Conservation (phyloP, 169 alveolate genomes). For the Amoebophrya sp. region DNA sequence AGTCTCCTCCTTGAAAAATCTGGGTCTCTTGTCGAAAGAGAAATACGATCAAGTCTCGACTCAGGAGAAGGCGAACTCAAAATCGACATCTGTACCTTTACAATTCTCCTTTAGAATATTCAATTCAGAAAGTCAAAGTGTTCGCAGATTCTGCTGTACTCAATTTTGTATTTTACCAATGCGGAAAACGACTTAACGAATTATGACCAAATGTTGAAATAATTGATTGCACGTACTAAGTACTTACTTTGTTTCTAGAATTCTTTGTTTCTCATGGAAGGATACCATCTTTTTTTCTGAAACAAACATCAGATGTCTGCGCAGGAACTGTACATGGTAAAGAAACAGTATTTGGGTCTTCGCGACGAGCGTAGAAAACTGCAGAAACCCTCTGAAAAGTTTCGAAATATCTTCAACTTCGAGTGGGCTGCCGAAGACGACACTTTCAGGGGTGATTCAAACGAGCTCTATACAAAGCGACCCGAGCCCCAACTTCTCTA, state of each 20-base stretch:
- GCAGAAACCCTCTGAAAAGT: slow-evolving; percentile 84
- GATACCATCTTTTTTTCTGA: not conserved
- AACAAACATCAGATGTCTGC: not conserved
- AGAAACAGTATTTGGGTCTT: slow-evolving; percentile 66
- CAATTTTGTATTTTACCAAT: no score
- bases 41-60: not conserved
- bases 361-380: slow-evolving; percentile 61
- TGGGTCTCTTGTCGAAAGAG: not conserved
- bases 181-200: slow-evolving; percentile 42
- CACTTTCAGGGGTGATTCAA: slow-evolving; percentile 65
- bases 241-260: slow-evolving; percentile 37
- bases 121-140: no score
- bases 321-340: slow-evolving; percentile 34
- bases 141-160: no score
- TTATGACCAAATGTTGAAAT: slow-evolving; percentile 21
- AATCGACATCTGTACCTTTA: no score
- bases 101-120: no score
- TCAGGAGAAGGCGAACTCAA: no score
- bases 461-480: slow-evolving; percentile 75
- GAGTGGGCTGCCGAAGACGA: slow-evolving; percentile 80
- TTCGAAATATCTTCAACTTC: slow-evolving; percentile 66
- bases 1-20: not conserved
- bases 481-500: slow-evolving; percentile 75
- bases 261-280: slow-evolving; percentile 41
- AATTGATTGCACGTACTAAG: not conserved